Evolutionary conservation across 805 yeast species (phyloP), one percentile per base, ranked within the genome.

Genomic region (Pichia insulana): DNA sequence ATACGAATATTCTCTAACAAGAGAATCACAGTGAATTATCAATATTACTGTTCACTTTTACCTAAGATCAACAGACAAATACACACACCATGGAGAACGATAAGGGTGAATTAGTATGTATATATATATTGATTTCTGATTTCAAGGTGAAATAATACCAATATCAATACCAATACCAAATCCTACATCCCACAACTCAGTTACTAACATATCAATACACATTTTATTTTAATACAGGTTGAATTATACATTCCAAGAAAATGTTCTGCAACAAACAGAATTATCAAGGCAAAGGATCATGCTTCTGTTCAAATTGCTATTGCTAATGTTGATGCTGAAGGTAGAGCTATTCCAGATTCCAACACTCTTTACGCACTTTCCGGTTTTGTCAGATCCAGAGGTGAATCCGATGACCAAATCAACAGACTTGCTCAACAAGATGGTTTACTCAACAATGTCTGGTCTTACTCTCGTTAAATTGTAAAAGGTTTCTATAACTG

Each of bases 201-300:
- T 31, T 49, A 46, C 53, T 49, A 46, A 48, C 54, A 36, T 30
- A 12, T 18, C 36, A 60, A 61, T 69, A 22, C 25, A 5, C 25
- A 5, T 62, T 10, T 33, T 33, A 48, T 30, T 26, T 18, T 33
- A n/a, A 15, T 47, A 41, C 61, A 86, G 97, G 97, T 92, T 74
- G 98, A 92, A 83, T 88, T 92, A 76, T 92, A 92, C 95, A 95
- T 90, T 74, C 98, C 98, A 80, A 87, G 98, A 83, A 92, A 92
- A 80, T 92, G 98, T 82, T 92, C 98, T 76, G 98, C 98, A 69
- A 88, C 98, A 76, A 89, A 88, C 96, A 88, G 97, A 80, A 88
- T 92, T 78, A 89, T 92, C 83, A 88, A 87, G 80, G 89, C 98
- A 67, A 89, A 92, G 81, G 98, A 92, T 77, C 98, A 92, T 75